Evolutionary conservation across 371 early-diverging fungal species (phyloP).

Genomic region (Mortierella sp.): DNA sequence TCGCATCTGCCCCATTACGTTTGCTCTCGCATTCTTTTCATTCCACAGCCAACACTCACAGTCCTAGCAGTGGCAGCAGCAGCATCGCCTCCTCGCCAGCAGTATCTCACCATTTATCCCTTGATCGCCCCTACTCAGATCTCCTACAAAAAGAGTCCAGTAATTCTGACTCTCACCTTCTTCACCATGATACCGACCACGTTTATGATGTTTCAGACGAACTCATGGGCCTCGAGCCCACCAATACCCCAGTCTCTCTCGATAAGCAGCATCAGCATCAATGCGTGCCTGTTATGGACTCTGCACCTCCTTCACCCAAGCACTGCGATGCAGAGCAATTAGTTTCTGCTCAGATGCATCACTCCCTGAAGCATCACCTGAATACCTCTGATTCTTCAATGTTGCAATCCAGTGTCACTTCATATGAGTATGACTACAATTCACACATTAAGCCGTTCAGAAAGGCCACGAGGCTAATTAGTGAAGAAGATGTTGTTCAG

Average conservation of each 20-base stretch:
- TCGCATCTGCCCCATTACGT: slow-evolving; percentile 52
- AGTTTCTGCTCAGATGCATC: slow-evolving; percentile 2
- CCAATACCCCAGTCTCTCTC: background rate
- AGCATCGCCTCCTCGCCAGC: slow-evolving; percentile 5
- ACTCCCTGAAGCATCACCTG: background rate
- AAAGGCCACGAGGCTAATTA: background rate
- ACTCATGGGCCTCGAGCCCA: background rate
- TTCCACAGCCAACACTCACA: slow-evolving; percentile 52
- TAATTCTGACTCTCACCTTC: background rate
- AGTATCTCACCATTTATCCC: background rate
- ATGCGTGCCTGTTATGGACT: slow-evolving; percentile 1
- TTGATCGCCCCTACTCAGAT: background rate
- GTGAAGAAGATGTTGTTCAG: background rate
- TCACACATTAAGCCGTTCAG: background rate
- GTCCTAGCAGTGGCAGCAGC: slow-evolving; percentile 1
- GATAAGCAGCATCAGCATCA: background rate
- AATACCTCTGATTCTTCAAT: background rate
- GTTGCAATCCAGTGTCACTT: background rate
- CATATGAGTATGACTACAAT: background rate
- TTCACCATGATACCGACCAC: background rate
- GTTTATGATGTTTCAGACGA: background rate
- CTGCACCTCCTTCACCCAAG: background rate
- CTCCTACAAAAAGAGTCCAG: slow-evolving; percentile 2
- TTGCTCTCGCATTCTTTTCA: slow-evolving; percentile 56
- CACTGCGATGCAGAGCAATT: slow-evolving; percentile 6